A percentile compares a stretch with the other conserved stretches of the same genome.
Evolutionary conservation across 345 rosid genomes (phyloP).

Genomic region (Carallia brachiata): DNA sequence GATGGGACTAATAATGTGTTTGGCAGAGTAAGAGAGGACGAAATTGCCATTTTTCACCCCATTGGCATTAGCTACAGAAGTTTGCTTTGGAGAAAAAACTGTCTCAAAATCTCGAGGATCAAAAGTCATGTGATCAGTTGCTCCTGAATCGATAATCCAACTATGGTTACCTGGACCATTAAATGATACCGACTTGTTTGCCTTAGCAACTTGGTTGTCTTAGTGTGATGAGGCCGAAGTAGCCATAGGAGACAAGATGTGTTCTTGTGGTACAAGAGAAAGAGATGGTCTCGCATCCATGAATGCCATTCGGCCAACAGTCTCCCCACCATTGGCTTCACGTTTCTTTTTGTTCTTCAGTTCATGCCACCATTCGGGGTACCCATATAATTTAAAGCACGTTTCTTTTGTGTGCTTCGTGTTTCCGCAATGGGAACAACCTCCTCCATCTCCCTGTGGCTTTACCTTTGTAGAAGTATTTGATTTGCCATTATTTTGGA

Average conservation of each 20-base stretch:
- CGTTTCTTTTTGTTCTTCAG: background rate
- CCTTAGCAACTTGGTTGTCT: too few relatives aligned
- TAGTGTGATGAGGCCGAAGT: too few relatives aligned
- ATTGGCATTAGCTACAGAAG: background rate
- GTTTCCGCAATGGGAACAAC: background rate
- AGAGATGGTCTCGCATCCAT: background rate
- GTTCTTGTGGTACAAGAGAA: background rate
- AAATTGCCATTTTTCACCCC: background rate
- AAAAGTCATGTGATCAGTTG: background rate
- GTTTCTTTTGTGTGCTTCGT: background rate
- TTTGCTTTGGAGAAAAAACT: background rate
- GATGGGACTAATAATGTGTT: too few relatives aligned
- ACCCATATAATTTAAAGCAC: background rate
- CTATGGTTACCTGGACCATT: too few relatives aligned
- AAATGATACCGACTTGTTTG: too few relatives aligned
- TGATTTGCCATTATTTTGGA: background rate
- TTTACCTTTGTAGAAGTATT: background rate
- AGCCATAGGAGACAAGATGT: background rate
- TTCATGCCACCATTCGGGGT: background rate
- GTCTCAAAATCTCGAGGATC: background rate
- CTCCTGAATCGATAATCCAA: background rate
- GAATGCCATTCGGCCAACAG: background rate
- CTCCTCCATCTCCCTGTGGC: background rate
- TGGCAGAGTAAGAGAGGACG: background rate
- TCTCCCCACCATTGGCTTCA: background rate